phyloP scores from a whole-genome alignment of 73 alveolate species.

The Blepharisma japonicum region DNA sequence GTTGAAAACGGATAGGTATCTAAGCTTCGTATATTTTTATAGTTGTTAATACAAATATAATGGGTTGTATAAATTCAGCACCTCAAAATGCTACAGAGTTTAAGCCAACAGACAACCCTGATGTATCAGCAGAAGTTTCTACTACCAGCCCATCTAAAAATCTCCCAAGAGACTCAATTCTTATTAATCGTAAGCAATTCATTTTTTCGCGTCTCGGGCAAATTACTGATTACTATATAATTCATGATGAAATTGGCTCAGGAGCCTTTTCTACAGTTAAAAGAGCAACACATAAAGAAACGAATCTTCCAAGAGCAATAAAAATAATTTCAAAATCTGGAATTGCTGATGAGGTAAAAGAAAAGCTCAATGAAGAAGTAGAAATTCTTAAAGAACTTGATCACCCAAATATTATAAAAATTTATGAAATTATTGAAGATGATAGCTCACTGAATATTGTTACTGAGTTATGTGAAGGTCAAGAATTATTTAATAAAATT shows the following conservation, averaged over 20 bases:
- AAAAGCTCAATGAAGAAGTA: background rate
- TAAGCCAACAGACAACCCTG: no score
- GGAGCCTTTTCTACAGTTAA: conserved; percentile 15
- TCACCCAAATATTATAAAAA: conserved; percentile 18
- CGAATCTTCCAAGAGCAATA: background rate
- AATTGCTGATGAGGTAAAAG: background rate
- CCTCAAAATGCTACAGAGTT: no score
- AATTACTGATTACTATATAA: background rate
- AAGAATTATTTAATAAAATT: conserved; percentile 15
- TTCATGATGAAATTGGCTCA: conserved; percentile 1
- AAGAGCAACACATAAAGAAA: conserved; percentile 7
- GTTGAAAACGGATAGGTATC: no score
- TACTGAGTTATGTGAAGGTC: conserved; percentile 22
- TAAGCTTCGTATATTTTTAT: no score
- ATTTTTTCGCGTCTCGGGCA: background rate
- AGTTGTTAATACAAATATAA: no score
- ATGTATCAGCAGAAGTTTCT: no score
- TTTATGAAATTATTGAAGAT: conserved; percentile 12
- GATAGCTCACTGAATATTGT: background rate
- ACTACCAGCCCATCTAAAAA: no score
- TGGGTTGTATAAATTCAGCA: no score
- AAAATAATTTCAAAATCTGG: background rate
- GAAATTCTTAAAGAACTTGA: conserved; percentile 6
- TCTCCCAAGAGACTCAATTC: background rate
- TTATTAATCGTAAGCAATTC: background rate